phyloP scores from a whole-genome alignment of 129 eudicot genomes.

The Erigeron canadensis region DNA sequence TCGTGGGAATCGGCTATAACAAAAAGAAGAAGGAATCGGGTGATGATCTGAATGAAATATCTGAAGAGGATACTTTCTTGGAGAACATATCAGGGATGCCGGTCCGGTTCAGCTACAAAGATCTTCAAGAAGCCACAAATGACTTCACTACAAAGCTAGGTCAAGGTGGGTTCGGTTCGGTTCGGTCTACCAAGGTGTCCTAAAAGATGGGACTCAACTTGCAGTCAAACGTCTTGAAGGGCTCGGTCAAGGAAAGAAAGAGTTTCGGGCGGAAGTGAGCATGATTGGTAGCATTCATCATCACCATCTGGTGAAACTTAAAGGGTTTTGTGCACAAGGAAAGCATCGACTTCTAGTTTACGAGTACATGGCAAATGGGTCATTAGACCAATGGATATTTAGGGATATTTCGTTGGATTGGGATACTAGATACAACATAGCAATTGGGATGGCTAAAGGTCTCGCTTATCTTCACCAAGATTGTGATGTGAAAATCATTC shows the following conservation, averaged over 20 bases:
- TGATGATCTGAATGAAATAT: constrained; percentile 42
- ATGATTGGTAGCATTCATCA: constrained; percentile 95
- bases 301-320: constrained; percentile 79
- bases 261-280: constrained; percentile 87
- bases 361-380: constrained; percentile 80
- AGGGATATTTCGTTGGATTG: constrained; percentile 61
- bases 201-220: constrained; percentile 56
- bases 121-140: constrained; percentile 69
- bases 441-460: constrained; percentile 80
- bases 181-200: constrained; percentile 73
- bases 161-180: constrained; percentile 96
- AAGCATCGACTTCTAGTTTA: constrained; percentile 80
- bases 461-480: constrained; percentile 91
- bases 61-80: constrained; percentile 83
- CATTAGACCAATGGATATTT: constrained; percentile 84
- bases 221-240: constrained; percentile 90
- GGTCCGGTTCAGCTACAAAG: constrained; percentile 71
- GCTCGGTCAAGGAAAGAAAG: constrained; percentile 90
- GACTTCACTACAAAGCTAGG: constrained; percentile 78
- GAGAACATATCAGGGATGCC: constrained; percentile 84
- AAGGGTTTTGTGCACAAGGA: constrained; percentile 86
- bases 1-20: constrained; percentile 37
- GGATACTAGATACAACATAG: constrained; percentile 65
- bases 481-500: constrained; percentile 78
- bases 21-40: constrained; percentile 38